phyloP scores from a whole-genome alignment of 164 flowering plant species.

The Sextonia rubra region DNA sequence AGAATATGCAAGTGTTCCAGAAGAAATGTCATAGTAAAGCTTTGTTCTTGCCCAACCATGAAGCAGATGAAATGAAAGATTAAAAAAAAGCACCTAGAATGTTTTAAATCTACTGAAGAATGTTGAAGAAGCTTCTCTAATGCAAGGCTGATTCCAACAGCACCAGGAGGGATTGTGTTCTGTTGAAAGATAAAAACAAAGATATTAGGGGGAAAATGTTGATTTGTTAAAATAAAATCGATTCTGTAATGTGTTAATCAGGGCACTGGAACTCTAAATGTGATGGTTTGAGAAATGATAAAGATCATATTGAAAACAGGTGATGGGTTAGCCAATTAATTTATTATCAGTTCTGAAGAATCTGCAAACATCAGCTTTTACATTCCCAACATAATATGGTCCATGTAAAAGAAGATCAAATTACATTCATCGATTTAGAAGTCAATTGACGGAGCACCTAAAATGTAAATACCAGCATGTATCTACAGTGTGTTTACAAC shows the following conservation, averaged over 20 bases:
- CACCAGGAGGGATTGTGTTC: slow-evolving; percentile 81
- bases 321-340: not conserved
- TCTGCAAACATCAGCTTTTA: not conserved
- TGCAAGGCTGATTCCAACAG: slow-evolving; percentile 87
- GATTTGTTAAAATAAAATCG: not conserved
- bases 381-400: too few relatives aligned
- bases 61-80: not conserved
- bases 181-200: slow-evolving; percentile 20
- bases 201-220: not conserved
- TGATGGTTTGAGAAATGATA: not conserved
- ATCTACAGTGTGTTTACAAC: too few relatives aligned
- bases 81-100: slow-evolving; percentile 44
- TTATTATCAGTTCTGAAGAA: not conserved
- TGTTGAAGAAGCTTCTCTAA: slow-evolving; percentile 70
- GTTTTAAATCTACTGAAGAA: slow-evolving; percentile 49
- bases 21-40: not conserved
- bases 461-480: too few relatives aligned
- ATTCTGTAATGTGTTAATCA: not conserved
- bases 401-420: not conserved
- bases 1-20: not conserved
- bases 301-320: not conserved
- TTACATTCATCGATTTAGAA: not conserved
- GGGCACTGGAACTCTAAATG: not conserved
- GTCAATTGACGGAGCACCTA: not conserved
- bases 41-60: not conserved